Base-by-base conservation (phyloP, 2,329 filamentous ascomycete species). In the Epichloe amarillans region DNA sequence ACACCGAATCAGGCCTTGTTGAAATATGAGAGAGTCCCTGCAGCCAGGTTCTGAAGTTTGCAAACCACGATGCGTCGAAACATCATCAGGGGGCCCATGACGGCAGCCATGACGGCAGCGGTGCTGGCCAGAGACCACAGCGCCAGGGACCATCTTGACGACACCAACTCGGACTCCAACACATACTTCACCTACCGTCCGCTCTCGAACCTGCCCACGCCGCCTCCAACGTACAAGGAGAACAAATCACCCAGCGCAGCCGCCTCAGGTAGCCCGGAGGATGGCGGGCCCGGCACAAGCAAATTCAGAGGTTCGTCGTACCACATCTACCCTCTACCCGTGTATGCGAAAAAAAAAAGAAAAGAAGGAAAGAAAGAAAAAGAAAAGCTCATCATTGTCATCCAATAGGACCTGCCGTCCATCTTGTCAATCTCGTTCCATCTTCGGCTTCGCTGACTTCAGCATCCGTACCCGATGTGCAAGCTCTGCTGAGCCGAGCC, bases 151-250 rank as follows among this genome's bases (percentile, higher is more conserved):
- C 21, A 26, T 26, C 8, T 5, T 14, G 33, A n/a, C 35, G 19
- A 23, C 8, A n/a, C 15, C 21, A 11, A 21, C 45, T 15, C 38
- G n/a, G 26, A 11, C 37, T 41, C 75, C 51, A 70, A 73, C 53
- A 71, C 72, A 55, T 79, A 77, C 64, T 80, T 82, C 59, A 82
- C 80, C 56, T 85, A 84, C 65, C 75, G 79, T 46, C 82, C 82
- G 10, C 71, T 85, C 48, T 84, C 81, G 33, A 83, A 81, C 63
- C 73, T 85, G 21, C 82, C 82, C 21, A 85, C 82, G 49, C 82
- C 82, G 55, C 82, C 82, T 43, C 74, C 74, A 11, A 82, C 77
- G 43, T 74, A 73, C 50, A 64, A 59, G 49, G 64, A 61, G 55
- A 71, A 71, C 11, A 72, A 70, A 36, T 68, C 68, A 30, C 61